Percentiles rank a stretch among this genome's conserved stretches.
Conservation (phyloP, 1,284 basidiomycete genomes). For the Acaromyces ingoldii region DNA sequence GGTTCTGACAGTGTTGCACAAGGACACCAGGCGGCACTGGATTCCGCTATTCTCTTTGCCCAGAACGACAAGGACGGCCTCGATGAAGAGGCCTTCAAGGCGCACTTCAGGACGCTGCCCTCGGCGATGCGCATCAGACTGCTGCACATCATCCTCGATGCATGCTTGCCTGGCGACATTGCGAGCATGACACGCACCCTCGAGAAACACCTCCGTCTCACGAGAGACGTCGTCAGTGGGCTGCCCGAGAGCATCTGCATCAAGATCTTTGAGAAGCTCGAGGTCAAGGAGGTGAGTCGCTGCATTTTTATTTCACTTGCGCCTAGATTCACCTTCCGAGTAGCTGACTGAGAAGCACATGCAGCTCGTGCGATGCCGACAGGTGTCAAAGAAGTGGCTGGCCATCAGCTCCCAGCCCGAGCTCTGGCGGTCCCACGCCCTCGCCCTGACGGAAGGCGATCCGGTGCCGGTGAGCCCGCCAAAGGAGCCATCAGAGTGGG, state of each 20-base stretch:
- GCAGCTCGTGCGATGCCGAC: constrained; percentile 20
- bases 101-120: constrained; percentile 22
- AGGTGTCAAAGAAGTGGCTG: constrained; percentile 74
- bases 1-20: too few species aligned
- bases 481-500: constrained; percentile 45
- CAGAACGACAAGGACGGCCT: constrained; percentile 7
- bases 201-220: constrained; percentile 71
- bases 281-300: constrained; percentile 61
- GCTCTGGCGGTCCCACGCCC: constrained; percentile 71
- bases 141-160: constrained; percentile 30
- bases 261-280: constrained; percentile 64
- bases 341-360: neutral
- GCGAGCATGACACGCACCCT: constrained; percentile 55
- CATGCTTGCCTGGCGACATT: constrained; percentile 36
- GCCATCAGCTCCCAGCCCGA: constrained; percentile 65
- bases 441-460: constrained; percentile 69
- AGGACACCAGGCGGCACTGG: too few species aligned
- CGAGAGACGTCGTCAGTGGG: constrained; percentile 72
- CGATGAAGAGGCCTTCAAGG: constrained; percentile 23
- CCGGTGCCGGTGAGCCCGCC: constrained; percentile 54
- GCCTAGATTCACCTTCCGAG: constrained; percentile 45
- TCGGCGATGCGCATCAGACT: constrained; percentile 23
- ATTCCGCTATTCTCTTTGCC: neutral
- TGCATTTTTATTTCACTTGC: constrained; percentile 54
- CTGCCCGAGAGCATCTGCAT: constrained; percentile 66